Evolutionary conservation across 2,329 filamentous ascomycete genomes (phyloP), one percentile per base, ranked within the genome.

Genomic region (Clarireedia homoeocarpa): DNA sequence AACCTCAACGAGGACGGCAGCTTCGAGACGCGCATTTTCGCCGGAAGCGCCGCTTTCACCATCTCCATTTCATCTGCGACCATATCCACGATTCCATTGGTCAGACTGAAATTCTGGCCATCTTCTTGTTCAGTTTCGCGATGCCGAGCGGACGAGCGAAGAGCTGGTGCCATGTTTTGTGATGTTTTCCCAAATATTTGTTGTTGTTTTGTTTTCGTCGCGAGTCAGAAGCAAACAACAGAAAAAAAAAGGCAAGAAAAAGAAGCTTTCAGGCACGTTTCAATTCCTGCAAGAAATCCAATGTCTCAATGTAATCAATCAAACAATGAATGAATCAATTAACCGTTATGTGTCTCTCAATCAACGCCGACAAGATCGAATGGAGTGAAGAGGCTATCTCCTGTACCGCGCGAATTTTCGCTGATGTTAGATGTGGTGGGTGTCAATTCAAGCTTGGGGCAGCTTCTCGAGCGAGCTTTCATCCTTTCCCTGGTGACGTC

Each of bases 1-100:
- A 84, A 82, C 57, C 76, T 75, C n/a, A 77, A 61, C 12, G 67
- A 58, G 9, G 58, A 58, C 3, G 79, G 78, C 24, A 83, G 55
- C 48, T 60, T 67, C 20, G 58, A 63, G 12, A 47, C 36, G 20
- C 53, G 48, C 44, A 46, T 24, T 14, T 46, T 46, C 20, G 20
- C 17, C 23, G 23, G 20, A 1, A 46, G 10, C 9, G 44, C 17
- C 3, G 44, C 23, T 20, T 26, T 26, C 23, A 26, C 44, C 10
- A 46, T 12, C 24, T 24, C 44, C 20, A 23, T 17, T 26, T 55
- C 44, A 36, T 38, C 38, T 20, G 23, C 6, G 30, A 24, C 34
- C 24, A 15, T 48, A 23, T 38, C 40, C 20, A n/a, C 34, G 27
- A 34, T 7, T 14, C 47, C 44, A 4, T 46, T 46, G 5, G 44